phyloP scores from a whole-genome alignment of 2,329 filamentous ascomycete species.

The Curvularia spicifera region DNA sequence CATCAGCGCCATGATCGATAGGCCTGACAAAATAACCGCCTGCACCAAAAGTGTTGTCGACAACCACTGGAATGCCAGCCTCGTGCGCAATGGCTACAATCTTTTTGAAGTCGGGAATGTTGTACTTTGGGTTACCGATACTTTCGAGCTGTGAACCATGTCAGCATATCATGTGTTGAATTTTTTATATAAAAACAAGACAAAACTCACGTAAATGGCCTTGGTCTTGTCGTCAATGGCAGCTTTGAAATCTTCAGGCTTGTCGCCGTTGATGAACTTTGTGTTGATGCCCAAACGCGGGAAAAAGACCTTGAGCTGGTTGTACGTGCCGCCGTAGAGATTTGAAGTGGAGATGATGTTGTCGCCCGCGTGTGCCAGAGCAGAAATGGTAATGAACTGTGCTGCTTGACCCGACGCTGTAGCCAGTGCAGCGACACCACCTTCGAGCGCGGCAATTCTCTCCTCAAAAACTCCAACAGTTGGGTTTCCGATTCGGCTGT shows the following conservation, averaged over 20 bases:
- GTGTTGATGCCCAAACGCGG: slow-evolving; percentile 85
- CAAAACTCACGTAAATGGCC: slow-evolving; percentile 73
- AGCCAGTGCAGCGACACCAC: slow-evolving; percentile 84
- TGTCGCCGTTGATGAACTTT: slow-evolving; percentile 86
- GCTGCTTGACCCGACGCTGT: slow-evolving; percentile 86
- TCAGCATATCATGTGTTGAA: neutral
- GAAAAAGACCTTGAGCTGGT: slow-evolving; percentile 92
- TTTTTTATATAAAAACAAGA: neutral
- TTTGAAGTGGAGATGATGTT: slow-evolving; percentile 93
- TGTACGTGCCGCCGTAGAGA: slow-evolving; percentile 91
- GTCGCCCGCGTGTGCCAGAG: slow-evolving; percentile 86
- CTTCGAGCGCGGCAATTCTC: slow-evolving; percentile 92
- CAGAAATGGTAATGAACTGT: slow-evolving; percentile 86
- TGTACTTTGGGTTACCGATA: slow-evolving; percentile 93
- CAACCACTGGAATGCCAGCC: slow-evolving; percentile 64
- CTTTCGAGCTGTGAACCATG: slow-evolving; percentile 62
- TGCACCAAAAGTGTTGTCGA: slow-evolving; percentile 93
- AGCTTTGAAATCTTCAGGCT: slow-evolving; percentile 76
- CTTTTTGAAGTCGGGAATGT: slow-evolving; percentile 87
- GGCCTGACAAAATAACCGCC: slow-evolving; percentile 87
- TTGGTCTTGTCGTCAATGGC: slow-evolving; percentile 94
- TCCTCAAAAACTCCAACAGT: slow-evolving; percentile 97
- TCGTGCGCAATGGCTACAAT: slow-evolving; percentile 81
- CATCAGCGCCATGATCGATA: slow-evolving; percentile 90
- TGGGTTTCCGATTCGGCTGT: slow-evolving; percentile 81